phyloP scores from a whole-genome alignment of 306 rosid species.

The Cicer cuneatum region DNA sequence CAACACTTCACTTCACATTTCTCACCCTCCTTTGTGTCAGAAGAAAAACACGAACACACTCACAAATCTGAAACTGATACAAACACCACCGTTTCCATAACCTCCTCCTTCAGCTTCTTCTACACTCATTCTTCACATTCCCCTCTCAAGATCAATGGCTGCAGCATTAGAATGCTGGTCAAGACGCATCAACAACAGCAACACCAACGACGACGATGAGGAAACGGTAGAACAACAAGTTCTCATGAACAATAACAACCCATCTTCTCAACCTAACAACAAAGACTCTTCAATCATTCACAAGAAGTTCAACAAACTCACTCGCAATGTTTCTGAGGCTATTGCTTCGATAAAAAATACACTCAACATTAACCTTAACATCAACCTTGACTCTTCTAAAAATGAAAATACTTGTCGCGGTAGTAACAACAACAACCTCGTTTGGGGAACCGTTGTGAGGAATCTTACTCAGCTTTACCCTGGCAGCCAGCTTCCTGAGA shows the following conservation, averaged over 20 bases:
- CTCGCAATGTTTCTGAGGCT: slow-evolving; percentile 82
- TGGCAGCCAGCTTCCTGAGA: slow-evolving; percentile 91
- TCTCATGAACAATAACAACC: slow-evolving; percentile 61
- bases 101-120: background rate
- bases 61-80: slow-evolving; percentile 8
- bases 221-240: slow-evolving; percentile 85
- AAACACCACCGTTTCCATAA: background rate
- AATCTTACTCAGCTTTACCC: slow-evolving; percentile 85
- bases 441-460: slow-evolving; percentile 82
- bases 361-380: slow-evolving; percentile 63
- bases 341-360: slow-evolving; percentile 75
- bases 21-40: slow-evolving; percentile 12
- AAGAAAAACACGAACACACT: background rate
- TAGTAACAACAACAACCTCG: slow-evolving; percentile 53
- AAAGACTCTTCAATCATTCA: slow-evolving; percentile 77
- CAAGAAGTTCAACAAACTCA: slow-evolving; percentile 72
- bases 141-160: slow-evolving; percentile 57
- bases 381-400: slow-evolving; percentile 51
- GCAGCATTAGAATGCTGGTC: slow-evolving; percentile 96
- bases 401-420: slow-evolving; percentile 54
- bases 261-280: slow-evolving; percentile 48
- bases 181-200: slow-evolving; percentile 61
- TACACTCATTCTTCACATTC: background rate
- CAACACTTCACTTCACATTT: slow-evolving; percentile 1
- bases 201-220: slow-evolving; percentile 41